A percentile compares a stretch with the other conserved stretches of the same genome.
Conservation (phyloP, 495 filamentous ascomycete species). For the Viridothelium virens region DNA sequence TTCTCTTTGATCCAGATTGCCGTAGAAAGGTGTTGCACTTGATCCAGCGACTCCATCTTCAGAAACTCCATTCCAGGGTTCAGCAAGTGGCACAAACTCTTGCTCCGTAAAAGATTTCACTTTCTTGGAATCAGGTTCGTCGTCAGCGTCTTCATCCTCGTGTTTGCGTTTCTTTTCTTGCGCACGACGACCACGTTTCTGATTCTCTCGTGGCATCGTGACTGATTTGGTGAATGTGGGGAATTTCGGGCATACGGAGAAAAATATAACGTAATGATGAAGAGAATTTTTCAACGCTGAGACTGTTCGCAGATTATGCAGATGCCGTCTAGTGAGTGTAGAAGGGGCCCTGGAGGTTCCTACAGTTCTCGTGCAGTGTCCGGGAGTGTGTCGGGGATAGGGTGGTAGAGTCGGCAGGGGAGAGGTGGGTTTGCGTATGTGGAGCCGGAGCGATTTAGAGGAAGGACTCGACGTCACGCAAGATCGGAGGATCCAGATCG, state of each 20-base stretch:
- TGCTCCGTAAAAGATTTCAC: background rate
- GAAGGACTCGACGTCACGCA: constrained; percentile 5
- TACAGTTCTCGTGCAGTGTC: background rate
- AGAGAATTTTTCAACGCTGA: background rate
- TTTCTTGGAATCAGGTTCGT: constrained; percentile 14
- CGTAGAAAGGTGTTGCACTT: constrained; percentile 64
- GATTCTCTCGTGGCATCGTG: constrained; percentile 53
- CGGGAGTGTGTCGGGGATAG: background rate
- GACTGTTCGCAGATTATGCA: background rate
- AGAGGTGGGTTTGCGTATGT: background rate
- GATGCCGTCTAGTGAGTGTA: background rate
- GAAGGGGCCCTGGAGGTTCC: background rate
- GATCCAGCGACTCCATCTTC: constrained; percentile 21
- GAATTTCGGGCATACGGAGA: background rate
- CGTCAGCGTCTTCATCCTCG: constrained; percentile 37
- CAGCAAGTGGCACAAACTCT: constrained; percentile 11
- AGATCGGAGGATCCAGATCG: constrained; percentile 1
- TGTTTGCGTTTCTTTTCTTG: constrained; percentile 48
- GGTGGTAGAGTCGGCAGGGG: background rate
- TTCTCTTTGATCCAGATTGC: constrained; percentile 80
- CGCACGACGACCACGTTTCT: constrained; percentile 60
- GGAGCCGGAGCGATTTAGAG: background rate
- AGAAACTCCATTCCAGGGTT: constrained; percentile 15
- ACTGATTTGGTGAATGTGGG: background rate
- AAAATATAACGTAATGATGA: background rate